Evolutionary conservation across 2,329 filamentous ascomycete genomes (phyloP).

Genomic region (Coniochaeta pulveracea): DNA sequence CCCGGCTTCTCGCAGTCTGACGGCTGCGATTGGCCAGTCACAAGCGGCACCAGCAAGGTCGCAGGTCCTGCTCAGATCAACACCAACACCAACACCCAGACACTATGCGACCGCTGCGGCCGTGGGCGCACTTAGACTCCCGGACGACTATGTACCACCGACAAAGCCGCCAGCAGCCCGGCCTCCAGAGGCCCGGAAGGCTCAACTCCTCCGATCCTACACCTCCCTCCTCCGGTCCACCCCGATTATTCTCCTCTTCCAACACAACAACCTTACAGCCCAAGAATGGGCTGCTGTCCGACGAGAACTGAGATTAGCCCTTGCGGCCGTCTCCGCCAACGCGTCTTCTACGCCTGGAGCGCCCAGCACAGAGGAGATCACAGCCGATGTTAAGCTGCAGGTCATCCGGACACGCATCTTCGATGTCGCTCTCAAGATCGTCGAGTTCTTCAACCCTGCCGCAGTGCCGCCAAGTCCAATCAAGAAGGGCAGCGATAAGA

Average conservation of each 20-base stretch:
- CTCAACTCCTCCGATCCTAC: slow-evolving; percentile 77
- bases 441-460: slow-evolving; percentile 65
- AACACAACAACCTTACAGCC: slow-evolving; percentile 58
- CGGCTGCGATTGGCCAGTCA: slow-evolving; percentile 1
- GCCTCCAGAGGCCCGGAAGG: slow-evolving; percentile 76
- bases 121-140: slow-evolving; percentile 19
- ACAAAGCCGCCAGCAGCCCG: slow-evolving; percentile 83
- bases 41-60: neutral
- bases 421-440: slow-evolving; percentile 69
- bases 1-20: slow-evolving; percentile 12
- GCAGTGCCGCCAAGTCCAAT: slow-evolving; percentile 18
- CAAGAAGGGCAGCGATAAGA: slow-evolving; percentile 20
- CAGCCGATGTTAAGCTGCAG: slow-evolving; percentile 56
- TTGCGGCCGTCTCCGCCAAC: slow-evolving; percentile 28
- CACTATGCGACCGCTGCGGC: slow-evolving; percentile 14
- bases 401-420: slow-evolving; percentile 87
- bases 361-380: slow-evolving; percentile 15
- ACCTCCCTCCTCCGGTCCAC: slow-evolving; percentile 78
- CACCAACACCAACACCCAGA: slow-evolving; percentile 8
- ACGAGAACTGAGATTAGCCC: slow-evolving; percentile 48
- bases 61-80: neutral
- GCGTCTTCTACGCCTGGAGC: slow-evolving; percentile 23
- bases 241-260: slow-evolving; percentile 75
- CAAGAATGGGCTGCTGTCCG: slow-evolving; percentile 64
- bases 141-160: slow-evolving; percentile 42